Evolutionary conservation across 768 basidiomycete genomes (phyloP).

Genomic region (Tulasnella sp.): DNA sequence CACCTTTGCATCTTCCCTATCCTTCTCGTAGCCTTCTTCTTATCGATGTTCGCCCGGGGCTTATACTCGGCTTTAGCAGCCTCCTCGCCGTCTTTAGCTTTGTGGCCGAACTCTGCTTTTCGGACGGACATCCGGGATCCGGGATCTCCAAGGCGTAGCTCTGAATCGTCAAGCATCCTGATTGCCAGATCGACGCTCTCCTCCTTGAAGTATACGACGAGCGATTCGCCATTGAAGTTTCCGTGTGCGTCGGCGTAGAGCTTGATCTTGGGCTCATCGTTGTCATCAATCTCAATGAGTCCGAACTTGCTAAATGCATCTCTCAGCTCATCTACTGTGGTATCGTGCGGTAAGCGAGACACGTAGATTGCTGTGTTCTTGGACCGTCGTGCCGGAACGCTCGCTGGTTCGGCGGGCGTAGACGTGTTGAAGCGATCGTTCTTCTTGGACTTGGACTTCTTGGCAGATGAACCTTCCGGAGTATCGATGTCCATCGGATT

Average conservation of each 20-base stretch:
- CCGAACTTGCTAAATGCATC: slow-evolving; percentile 87
- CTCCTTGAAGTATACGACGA: slow-evolving; percentile 96
- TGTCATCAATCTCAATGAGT: slow-evolving; percentile 82
- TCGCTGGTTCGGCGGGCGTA: slow-evolving; percentile 19
- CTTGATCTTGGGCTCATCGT: slow-evolving; percentile 90
- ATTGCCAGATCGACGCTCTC: slow-evolving; percentile 82
- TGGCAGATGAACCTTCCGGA: slow-evolving; percentile 41
- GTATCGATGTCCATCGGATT: slow-evolving; percentile 73
- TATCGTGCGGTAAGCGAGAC: slow-evolving; percentile 65
- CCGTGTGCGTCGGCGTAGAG: slow-evolving; percentile 75
- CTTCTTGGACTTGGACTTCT: slow-evolving; percentile 54
- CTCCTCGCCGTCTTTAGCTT: slow-evolving; percentile 31
- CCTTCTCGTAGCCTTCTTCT: slow-evolving; percentile 60
- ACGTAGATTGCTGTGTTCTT: slow-evolving; percentile 93
- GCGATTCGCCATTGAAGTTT: slow-evolving; percentile 79
- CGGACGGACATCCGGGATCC: slow-evolving; percentile 61
- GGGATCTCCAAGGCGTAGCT: slow-evolving; percentile 71
- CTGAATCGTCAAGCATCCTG: slow-evolving; percentile 82
- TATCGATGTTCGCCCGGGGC: slow-evolving; percentile 54
- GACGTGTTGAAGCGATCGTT: slow-evolving; percentile 25
- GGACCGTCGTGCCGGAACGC: slow-evolving; percentile 36
- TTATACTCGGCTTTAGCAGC: slow-evolving; percentile 28
- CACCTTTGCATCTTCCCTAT: slow-evolving; percentile 86
- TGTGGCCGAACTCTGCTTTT: slow-evolving; percentile 70
- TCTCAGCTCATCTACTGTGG: slow-evolving; percentile 63